Evolutionary conservation across 768 basidiomycete genomes (phyloP).

Genomic region (Xerocomus spinulosus): DNA sequence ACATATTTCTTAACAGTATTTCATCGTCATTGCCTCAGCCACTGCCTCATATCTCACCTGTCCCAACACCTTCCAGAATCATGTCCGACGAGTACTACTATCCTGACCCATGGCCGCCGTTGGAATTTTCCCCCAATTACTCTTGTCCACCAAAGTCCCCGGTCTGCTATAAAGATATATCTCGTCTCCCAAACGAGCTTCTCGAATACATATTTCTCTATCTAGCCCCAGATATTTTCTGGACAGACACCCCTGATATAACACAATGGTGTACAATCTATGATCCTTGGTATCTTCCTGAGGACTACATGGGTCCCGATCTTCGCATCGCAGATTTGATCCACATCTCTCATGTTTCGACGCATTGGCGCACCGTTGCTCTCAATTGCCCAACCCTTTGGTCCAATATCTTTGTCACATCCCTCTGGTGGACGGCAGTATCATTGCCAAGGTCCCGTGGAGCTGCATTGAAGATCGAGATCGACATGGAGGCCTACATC

Average conservation of each 20-base stretch:
- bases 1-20: no score
- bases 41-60: no score
- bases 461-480: conserved; percentile 20
- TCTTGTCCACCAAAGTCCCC: conserved; percentile 1
- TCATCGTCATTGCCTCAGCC: no score
- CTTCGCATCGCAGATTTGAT: neutral
- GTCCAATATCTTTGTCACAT: conserved; percentile 24
- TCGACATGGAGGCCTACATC: neutral
- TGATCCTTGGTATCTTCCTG: no score
- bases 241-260: neutral
- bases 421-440: conserved; percentile 34
- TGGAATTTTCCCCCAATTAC: neutral
- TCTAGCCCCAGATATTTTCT: neutral
- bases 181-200: conserved; percentile 8
- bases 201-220: conserved; percentile 11
- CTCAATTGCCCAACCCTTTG: neutral
- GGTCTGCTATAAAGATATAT: conserved; percentile 6
- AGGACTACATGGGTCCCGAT: no score
- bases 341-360: neutral
- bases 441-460: conserved; percentile 41
- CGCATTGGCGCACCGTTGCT: neutral
- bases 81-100: neutral
- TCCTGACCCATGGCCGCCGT: neutral
- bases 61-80: no score
- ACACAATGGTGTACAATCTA: no score